These are phyloP conservation scores for Amphibolis antarctica DNA, from an alignment of 106 monocot genomes.

Conservation along the genomic window DNA sequence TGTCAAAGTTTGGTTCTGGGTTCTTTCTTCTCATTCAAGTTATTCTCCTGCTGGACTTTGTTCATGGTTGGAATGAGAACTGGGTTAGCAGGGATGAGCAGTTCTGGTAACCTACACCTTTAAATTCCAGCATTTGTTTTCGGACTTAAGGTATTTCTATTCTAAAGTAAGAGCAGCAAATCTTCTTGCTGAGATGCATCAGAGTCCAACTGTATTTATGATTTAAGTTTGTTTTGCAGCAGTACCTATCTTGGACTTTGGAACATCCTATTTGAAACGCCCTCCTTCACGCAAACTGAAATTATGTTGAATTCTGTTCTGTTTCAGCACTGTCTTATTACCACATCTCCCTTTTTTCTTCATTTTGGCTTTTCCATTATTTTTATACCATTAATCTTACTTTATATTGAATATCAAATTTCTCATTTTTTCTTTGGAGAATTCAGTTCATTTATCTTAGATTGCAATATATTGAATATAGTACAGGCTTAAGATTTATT, in stretches of 20 bases:
- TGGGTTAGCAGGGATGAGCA: slow-evolving; percentile 96
- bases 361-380: neutral
- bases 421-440: too few species aligned
- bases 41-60: slow-evolving; percentile 93
- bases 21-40: slow-evolving; percentile 98
- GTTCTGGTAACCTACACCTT: slow-evolving; percentile 45
- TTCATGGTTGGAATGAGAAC: slow-evolving; percentile 96
- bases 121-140: neutral
- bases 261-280: neutral
- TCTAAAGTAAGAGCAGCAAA: neutral
- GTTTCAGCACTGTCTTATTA: neutral
- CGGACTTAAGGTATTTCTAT: neutral
- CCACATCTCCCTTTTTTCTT: neutral
- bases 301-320: too few species aligned
- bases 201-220: neutral
- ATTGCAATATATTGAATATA: too few species aligned
- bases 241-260: neutral
- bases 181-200: neutral
- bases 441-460: too few species aligned
- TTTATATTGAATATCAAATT: neutral
- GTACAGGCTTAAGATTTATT: too few species aligned
- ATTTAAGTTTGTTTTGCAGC: slow-evolving; percentile 1
- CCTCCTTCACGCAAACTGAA: too few species aligned
- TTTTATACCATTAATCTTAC: neutral
- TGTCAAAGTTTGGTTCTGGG: slow-evolving; percentile 95